Base-by-base conservation (phyloP, 495 filamentous ascomycete genomes). In the Aspergillus hancockii region DNA sequence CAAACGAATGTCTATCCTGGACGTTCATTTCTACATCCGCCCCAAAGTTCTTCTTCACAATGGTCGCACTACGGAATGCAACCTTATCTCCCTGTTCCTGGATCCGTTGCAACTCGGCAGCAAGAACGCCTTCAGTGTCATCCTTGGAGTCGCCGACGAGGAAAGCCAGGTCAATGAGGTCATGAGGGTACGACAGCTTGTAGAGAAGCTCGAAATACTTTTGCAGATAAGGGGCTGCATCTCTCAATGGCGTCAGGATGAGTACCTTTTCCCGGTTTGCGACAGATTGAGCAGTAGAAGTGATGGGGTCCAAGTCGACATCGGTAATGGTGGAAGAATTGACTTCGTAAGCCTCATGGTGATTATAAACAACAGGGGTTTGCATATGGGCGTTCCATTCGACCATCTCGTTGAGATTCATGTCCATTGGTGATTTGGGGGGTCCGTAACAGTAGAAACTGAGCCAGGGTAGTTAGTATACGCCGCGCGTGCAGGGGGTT, bases 361-460 rank as follows among this genome's bases (percentile, higher is more conserved):
- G 91, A 75, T 98, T 98, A 82, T 94, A 96, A 62, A 97, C 83
- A 58, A 98, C 90, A 38, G 94, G 94, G 9, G 94, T 98, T 60
- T 91, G 86, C 52, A 92, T 76, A 70, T 97, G 92, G 55, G 86
- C 84, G 61, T 90, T 88, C 94, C 94, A 98, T 58, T 88, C 83
- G 49, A 85, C 85, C 74, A 95, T 89, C 68, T 98, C 94, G 66
- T 96, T 96, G 23, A 88, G 76, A 32, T 86, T 83, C 90, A 98
- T 97, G 41, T 93, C 85, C 88, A 95, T 95, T 49, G 94, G 94
- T 13, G 94, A 81, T 78, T 93, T 96, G 12, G 89, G 82, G 9
- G 94, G 93, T 13, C 94, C 94, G 81, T 90, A 98, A 80, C 94
- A 98, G 76, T 96, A 96, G 73, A 96, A 98, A 74, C 95, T 97